phyloP scores from a whole-genome alignment of 108 stramenopile species.

The Schizochytrium sp. region DNA sequence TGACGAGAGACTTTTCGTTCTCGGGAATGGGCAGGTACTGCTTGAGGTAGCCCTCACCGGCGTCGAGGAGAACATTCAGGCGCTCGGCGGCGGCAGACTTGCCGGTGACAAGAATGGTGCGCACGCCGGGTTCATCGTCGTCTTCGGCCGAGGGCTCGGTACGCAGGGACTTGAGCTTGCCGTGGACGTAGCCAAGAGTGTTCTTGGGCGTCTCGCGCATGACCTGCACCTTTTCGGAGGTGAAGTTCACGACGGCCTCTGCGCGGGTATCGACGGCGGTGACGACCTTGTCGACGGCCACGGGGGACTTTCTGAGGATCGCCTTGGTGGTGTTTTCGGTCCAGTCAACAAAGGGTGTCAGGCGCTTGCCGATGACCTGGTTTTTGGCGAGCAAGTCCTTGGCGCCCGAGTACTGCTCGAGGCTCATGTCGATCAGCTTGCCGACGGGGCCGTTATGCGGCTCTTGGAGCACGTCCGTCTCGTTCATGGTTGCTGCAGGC shows the following conservation, averaged over 20 bases:
- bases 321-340: conserved; percentile 15
- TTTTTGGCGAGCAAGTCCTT: conserved; percentile 1
- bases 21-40: conserved; percentile 11
- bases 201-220: conserved; percentile 3
- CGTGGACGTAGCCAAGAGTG: neutral
- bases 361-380: neutral
- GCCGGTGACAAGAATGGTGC: neutral
- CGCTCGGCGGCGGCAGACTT: neutral
- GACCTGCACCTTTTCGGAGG: neutral
- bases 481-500: neutral
- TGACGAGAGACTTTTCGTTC: neutral
- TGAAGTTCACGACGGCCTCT: neutral
- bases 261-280: neutral
- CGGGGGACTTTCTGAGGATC: neutral
- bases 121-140: neutral
- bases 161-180: neutral
- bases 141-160: neutral
- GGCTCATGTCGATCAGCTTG: neutral
- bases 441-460: neutral
- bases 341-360: neutral
- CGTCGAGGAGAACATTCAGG: neutral
- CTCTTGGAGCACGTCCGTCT: neutral
- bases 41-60: neutral
- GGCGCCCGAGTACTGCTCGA: neutral
- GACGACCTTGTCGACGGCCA: neutral